Base-by-base conservation (phyloP, 148 eudicot genomes). In the Camellia granthamiana region DNA sequence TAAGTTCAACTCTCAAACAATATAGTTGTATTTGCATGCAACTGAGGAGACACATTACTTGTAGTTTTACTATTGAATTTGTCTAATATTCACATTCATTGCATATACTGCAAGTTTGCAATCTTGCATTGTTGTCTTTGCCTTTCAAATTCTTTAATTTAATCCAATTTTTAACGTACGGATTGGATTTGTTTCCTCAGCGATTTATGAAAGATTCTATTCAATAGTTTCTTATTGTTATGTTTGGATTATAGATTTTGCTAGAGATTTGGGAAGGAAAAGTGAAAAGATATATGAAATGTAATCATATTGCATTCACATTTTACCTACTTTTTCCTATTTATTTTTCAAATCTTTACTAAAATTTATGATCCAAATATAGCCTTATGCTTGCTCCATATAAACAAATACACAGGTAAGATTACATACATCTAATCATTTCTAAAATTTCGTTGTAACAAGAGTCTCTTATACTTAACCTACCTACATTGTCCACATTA, bases 31-130 rank as follows among this genome's bases (percentile, higher is more conserved):
- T 3, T 46, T 70, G 41, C 55, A 18, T 18, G 56, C 4, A 21
- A 23, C 46, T 18, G 38, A 44, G 68, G 68, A 16, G 75, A 58
- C 75, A 59, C 14, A 10, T 68, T 59, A 14, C 44, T 78, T 70
- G 54, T 10, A 3, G 21, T 0, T 49, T 69, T 69, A n/a, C 16
- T 11, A 52, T n/a, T 76, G 59, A 44, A 63, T 16, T 76, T 76
- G 69, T 76, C 79, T 76, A 16, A 63, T 30, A 30, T 30, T 63
- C 69, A 76, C 23, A 47, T 76, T 60, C 56, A 76, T 11, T 76
- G 79, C 69, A 76, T 63, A 19, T n/a, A 55, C 23, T 49, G 44
- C 16, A 75, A 42, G 61, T 15, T 76, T 59, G 3, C 7, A 76
- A 46, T 13, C 2, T 59, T 63, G 51, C 54, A 60, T 43, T 55